A percentile compares a stretch with the other conserved stretches of the same genome.
phyloP scores from a whole-genome alignment of 2,329 filamentous ascomycete species.

The Didymellaceae sp. region DNA sequence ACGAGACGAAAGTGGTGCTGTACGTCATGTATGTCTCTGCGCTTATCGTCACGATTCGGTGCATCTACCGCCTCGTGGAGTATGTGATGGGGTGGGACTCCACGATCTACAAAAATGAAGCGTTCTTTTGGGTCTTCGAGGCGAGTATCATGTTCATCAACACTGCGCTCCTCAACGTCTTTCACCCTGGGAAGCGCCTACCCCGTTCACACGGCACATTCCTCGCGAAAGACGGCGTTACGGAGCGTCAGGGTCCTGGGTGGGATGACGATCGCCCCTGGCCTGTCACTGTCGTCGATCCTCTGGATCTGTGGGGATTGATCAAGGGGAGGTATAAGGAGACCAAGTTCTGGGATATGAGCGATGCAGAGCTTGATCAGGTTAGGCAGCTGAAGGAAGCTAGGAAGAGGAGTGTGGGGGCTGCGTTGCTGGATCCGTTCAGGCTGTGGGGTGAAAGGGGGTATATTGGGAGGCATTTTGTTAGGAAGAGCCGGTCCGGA shows the following conservation, averaged over 20 bases:
- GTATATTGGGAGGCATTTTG: constrained; percentile 36
- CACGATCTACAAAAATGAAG: constrained; percentile 53
- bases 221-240: constrained; percentile 59
- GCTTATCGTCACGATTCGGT: constrained; percentile 55
- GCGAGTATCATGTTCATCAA: constrained; percentile 59
- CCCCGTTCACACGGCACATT: constrained; percentile 60
- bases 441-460: constrained; percentile 37
- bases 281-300: constrained; percentile 49
- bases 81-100: constrained; percentile 52
- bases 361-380: constrained; percentile 38
- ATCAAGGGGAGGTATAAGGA: constrained; percentile 41
- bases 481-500: constrained; percentile 1
- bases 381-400: constrained; percentile 35
- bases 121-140: constrained; percentile 64
- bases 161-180: constrained; percentile 59
- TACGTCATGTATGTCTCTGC: constrained; percentile 58
- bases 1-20: constrained; percentile 53
- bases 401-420: constrained; percentile 30
- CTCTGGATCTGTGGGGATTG: constrained; percentile 45
- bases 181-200: constrained; percentile 58
- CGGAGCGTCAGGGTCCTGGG: constrained; percentile 58
- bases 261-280: constrained; percentile 57
- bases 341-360: constrained; percentile 49
- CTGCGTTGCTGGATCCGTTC: constrained; percentile 40
- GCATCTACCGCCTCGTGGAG: constrained; percentile 61